Percentiles rank a stretch among this genome's conserved stretches.
Conservation (phyloP, 768 basidiomycete species). For the Arthromyces matolae region DNA sequence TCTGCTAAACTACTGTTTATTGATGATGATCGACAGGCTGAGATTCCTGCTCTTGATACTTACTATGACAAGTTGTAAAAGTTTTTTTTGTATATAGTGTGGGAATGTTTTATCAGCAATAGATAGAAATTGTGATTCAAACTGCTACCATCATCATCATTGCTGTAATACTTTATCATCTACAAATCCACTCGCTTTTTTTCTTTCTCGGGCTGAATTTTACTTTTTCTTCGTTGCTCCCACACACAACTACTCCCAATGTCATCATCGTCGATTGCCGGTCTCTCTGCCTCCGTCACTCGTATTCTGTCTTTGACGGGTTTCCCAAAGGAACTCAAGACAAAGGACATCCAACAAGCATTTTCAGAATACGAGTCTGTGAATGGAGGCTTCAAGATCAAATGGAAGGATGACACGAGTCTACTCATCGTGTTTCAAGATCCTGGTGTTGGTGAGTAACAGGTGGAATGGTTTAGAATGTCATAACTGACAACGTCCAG, state of each 20-base stretch:
- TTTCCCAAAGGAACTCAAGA: conserved; percentile 95
- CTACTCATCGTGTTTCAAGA: conserved; percentile 94
- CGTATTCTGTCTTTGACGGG: conserved; percentile 91
- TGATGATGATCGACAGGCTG: conserved; percentile 51
- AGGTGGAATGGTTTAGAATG: neutral
- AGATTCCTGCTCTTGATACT: conserved; percentile 80
- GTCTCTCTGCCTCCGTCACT: conserved; percentile 92
- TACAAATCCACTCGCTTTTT: conserved; percentile 22
- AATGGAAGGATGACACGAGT: conserved; percentile 97
- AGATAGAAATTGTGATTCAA: conserved; percentile 9
- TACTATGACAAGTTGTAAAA: conserved; percentile 92
- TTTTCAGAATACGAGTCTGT: conserved; percentile 87
- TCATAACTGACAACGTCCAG: conserved; percentile 36
- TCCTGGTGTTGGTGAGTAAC: conserved; percentile 75
- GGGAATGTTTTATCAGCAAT: conserved; percentile 11
- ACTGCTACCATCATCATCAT: conserved; percentile 3
- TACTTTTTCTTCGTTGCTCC: conserved; percentile 13
- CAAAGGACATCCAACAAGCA: conserved; percentile 89
- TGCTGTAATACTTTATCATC: conserved; percentile 18
- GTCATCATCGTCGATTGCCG: conserved; percentile 71
- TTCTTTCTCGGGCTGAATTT: conserved; percentile 11
- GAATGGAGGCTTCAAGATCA: conserved; percentile 95
- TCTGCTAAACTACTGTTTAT: neutral
- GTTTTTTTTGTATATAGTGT: conserved; percentile 8
- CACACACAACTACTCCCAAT: conserved; percentile 36